Base-by-base conservation (phyloP, 2,329 filamentous ascomycete genomes). In the Fusarium piperis region DNA sequence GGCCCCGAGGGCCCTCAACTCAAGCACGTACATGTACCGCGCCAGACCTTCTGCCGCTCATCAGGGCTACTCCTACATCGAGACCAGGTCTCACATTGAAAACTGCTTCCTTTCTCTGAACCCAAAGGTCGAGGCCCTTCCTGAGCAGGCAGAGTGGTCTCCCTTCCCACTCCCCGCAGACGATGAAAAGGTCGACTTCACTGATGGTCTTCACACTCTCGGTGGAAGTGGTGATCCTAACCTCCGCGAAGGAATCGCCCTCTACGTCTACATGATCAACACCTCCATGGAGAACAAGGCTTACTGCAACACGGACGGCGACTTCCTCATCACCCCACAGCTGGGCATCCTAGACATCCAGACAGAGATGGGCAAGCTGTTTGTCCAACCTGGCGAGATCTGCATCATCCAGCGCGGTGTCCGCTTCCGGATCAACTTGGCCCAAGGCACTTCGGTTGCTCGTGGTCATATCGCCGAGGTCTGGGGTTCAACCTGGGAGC, bases 51-150 rank as follows among this genome's bases (percentile, higher is more conserved):
- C 67, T 6, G 67, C 67, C 0, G 67, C 65, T 1, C 65, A 70
- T 10, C n/a, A 38, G 12, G 59, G 64, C 2, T 66, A 66, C 18
- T 16, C 9, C 7, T 0, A 36, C 0, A 58, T 70, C 1, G 32
- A 70, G 2, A 70, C 39, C 10, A 70, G 48, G 26, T 70, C 67
- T 12, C 39, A 70, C 28, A 61, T 70, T 1, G 61, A 70, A 20
- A 70, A 68, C 6, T 70, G 65, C 16, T 65, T 70, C 16, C 30
- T 70, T 3, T 65, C 65, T 2, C 7, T 70, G 16, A 70, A 70
- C 4, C 16, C 44, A 0, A 64, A 46, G 6, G 67, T 70, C 7
- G 51, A 70, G 23, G 23, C 56, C 2, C n/a, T 70, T 2, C 44
- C 57, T 9, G 41, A 53, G 13, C 67, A 70, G 26, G 61, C 67